Evolutionary conservation across 2,329 filamentous ascomycete species (phyloP), one percentile per base, ranked within the genome.

Genomic region (Colletotrichum lupini): DNA sequence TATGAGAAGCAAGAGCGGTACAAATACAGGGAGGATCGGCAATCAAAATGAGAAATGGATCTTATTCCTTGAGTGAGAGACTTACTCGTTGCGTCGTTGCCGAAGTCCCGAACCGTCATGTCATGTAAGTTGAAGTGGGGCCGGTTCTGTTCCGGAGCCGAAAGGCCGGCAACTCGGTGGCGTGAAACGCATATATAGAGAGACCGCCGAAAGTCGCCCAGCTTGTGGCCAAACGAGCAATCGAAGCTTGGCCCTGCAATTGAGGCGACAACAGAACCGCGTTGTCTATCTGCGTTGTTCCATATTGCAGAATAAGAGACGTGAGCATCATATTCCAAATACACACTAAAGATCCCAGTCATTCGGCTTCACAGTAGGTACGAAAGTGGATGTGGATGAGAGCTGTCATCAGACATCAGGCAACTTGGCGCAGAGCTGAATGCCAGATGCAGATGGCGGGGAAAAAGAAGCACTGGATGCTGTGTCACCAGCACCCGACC

Each of bases 401-500:
- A 16, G 24, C 59, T 22, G 26, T 26, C 32, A 24, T 19, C 35
- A 35, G 32, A 35, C 32, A 35, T 35, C 32, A 35, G 42, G 6
- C 42, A 49, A 49, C 42, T 49, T 49, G 42, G 42, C 42, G 42
- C 42, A n/a, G 53, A 30, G 6, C 53, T 16, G 53, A 7, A 24
- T 14, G 26, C 42, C n/a, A 26, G 42, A 24, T 28, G 58, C 22
- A 35, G 49, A 24, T 49, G 57, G 35, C 57, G 24, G 55, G 68
- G 53, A 8, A 14, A 22, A 30, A 59, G 46, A 62, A 49, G 42
- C 22, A 30, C 26, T 42, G 22, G 32, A 55, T 70, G 55, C 22
- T 19, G 49, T 62, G 64, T 52, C 56, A 58, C 68, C 49, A 3
- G 35, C 22, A 28, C 57, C 49, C 68, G 49, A 67, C 64, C 32